Evolutionary conservation across 2,329 filamentous ascomycete species (phyloP).

Genomic region (Trichoderma pleuroti): DNA sequence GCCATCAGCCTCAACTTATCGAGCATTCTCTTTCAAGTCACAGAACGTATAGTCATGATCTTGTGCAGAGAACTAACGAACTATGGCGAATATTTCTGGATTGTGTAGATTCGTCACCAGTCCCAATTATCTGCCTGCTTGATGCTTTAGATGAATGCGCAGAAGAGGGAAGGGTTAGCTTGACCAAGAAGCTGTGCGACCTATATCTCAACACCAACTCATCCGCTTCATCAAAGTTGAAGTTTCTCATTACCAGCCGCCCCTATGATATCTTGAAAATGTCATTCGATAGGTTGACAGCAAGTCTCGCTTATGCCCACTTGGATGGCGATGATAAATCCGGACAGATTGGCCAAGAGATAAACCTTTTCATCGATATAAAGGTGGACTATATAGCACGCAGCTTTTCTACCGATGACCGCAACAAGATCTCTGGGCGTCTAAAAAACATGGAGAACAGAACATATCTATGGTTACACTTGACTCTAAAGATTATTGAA

Average conservation of each 20-base stretch:
- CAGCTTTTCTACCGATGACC: constrained; percentile 21
- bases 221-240: constrained; percentile 22
- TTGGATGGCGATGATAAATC: constrained; percentile 30
- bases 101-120: constrained; percentile 2
- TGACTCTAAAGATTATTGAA: constrained; percentile 34
- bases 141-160: constrained; percentile 35
- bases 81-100: constrained; percentile 17
- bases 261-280: constrained; percentile 28
- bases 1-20: constrained; percentile 11
- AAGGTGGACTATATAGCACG: constrained; percentile 22
- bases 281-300: constrained; percentile 21
- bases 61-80: constrained; percentile 4
- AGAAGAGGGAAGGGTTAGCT: not conserved
- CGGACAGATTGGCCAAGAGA: constrained; percentile 30
- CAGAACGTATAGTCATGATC: not conserved
- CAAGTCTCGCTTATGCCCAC: constrained; percentile 21
- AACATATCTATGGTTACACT: constrained; percentile 41
- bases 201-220: constrained; percentile 14
- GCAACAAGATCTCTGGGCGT: constrained; percentile 23
- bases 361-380: constrained; percentile 31
- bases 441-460: constrained; percentile 31
- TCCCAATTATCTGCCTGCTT: constrained; percentile 28
- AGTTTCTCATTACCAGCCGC: constrained; percentile 34
- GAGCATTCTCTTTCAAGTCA: not conserved
- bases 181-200: constrained; percentile 21